phyloP scores from a whole-genome alignment of 257 asterid genomes.

The Solanum pinnatisectum region DNA sequence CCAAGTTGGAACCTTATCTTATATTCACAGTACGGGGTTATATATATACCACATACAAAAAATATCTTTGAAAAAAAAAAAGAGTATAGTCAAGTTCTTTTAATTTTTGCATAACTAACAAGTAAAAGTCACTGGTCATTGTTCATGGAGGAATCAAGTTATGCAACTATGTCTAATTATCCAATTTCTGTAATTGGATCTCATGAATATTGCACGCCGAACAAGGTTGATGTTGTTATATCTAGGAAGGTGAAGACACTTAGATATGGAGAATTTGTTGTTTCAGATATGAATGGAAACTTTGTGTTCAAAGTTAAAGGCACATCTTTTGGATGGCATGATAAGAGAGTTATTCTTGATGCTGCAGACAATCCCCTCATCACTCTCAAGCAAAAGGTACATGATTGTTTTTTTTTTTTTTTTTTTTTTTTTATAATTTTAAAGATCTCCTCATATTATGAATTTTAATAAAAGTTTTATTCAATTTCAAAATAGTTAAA shows the following conservation, averaged over 20 bases:
- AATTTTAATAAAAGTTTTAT: too few relatives aligned
- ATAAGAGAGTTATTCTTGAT: slow-evolving; percentile 3
- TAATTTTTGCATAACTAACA: not conserved
- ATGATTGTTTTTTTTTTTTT: too few relatives aligned
- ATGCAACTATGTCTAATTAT: not conserved
- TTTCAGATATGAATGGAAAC: slow-evolving; percentile 15
- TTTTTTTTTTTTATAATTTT: too few relatives aligned
- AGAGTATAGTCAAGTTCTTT: not conserved
- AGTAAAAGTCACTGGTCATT: not conserved
- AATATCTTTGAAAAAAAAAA: not conserved
- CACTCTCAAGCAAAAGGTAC: slow-evolving; percentile 6
- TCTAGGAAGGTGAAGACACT: slow-evolving; percentile 1
- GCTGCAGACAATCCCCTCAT: slow-evolving; percentile 20
- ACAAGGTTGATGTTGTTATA: slow-evolving; percentile 13
- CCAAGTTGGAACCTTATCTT: too few relatives aligned
- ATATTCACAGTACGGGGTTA: too few relatives aligned
- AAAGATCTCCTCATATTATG: too few relatives aligned
- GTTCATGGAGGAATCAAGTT: not conserved
- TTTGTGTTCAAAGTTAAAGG: slow-evolving; percentile 19
- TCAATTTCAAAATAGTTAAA: too few relatives aligned
- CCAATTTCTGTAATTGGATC: slow-evolving; percentile 14
- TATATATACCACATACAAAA: not conserved
- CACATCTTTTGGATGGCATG: not conserved
- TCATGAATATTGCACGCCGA: slow-evolving; percentile 12
- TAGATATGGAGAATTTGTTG: not conserved